Conservation (phyloP, 2,329 filamentous ascomycete species). For the Arthrinium phaeospermum region DNA sequence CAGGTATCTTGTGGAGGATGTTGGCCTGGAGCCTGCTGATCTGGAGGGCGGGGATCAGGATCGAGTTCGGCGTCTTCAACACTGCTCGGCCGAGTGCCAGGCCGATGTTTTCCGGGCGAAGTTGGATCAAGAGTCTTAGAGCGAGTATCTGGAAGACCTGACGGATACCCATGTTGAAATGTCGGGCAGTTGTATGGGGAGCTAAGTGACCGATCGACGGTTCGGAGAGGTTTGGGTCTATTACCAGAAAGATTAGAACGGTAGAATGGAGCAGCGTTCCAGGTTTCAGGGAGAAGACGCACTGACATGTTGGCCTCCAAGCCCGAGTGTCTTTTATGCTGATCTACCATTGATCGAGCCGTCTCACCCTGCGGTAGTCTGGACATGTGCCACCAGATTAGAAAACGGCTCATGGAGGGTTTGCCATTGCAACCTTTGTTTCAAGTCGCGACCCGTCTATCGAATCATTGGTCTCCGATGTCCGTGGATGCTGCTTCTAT, state of each 20-base stretch:
- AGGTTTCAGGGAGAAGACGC: neutral
- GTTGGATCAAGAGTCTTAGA: neutral
- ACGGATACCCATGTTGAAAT: neutral
- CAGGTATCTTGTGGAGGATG: neutral
- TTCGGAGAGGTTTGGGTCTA: neutral
- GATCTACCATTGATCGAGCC: neutral
- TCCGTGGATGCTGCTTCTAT: neutral
- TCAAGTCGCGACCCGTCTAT: neutral
- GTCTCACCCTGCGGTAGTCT: neutral
- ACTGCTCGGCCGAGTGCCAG: neutral
- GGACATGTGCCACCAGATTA: neutral
- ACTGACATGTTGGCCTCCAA: too few relatives aligned
- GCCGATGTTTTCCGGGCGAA: neutral
- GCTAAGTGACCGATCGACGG: neutral
- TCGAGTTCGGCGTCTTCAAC: neutral
- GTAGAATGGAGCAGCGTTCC: too few relatives aligned
- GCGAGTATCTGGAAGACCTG: neutral
- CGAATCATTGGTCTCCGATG: neutral
- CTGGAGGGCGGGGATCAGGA: neutral
- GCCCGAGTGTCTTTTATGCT: neutral
- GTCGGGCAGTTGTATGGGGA: neutral
- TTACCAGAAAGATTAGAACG: neutral
- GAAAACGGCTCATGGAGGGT: neutral
- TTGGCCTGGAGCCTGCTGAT: neutral
- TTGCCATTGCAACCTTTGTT: neutral